phyloP scores from a whole-genome alignment of 148 eudicot genomes.

The Cornus suecica region DNA sequence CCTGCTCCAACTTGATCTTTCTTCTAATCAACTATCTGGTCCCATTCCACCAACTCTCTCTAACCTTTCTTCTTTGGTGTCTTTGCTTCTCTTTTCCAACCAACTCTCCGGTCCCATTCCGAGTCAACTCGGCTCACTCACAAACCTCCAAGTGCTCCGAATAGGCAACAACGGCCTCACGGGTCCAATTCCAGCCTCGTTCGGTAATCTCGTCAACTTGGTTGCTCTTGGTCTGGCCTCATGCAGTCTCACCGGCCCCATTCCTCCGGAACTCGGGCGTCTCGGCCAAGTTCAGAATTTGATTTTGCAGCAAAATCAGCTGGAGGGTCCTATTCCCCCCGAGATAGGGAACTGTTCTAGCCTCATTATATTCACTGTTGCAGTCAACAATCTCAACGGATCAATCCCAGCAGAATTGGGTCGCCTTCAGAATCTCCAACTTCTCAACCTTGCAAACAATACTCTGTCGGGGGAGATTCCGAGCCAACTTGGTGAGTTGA shows the following conservation, averaged over 20 bases:
- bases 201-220: constrained; percentile 59
- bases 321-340: constrained; percentile 61
- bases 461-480: constrained; percentile 68
- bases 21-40: constrained; percentile 64
- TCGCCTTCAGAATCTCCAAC: constrained; percentile 43
- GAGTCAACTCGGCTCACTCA: constrained; percentile 55
- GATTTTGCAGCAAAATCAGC: constrained; percentile 59
- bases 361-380: constrained; percentile 50
- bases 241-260: constrained; percentile 55
- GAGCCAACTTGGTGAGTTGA: constrained; percentile 49
- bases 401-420: constrained; percentile 54
- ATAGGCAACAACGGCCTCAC: constrained; percentile 80
- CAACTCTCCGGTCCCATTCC: constrained; percentile 77
- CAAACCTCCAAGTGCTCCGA: constrained; percentile 49
- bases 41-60: constrained; percentile 91
- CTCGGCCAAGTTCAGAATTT: constrained; percentile 43
- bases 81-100: constrained; percentile 72
- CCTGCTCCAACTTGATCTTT: constrained; percentile 82
- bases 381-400: constrained; percentile 65
- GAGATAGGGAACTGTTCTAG: constrained; percentile 61
- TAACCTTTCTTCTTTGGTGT: constrained; percentile 56
- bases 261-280: constrained; percentile 62
- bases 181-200: constrained; percentile 57
- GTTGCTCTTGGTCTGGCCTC: constrained; percentile 75
- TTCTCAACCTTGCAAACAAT: constrained; percentile 75